Evolutionary conservation across 73 alveolate genomes (phyloP).

Genomic region (Loxodes magnus): DNA sequence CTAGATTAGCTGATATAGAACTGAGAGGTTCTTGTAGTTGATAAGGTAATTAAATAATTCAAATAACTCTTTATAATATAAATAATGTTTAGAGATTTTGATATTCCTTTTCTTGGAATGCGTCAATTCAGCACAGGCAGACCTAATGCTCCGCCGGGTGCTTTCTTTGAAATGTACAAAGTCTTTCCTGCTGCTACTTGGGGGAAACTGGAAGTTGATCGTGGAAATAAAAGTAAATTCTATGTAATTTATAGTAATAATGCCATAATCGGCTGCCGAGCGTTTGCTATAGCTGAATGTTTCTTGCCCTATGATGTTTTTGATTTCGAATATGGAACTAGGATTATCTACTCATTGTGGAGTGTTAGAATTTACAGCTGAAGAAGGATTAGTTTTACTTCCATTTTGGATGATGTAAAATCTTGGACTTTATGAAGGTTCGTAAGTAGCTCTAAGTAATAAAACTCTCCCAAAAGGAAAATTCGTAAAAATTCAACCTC

Average conservation of each 20-base stretch:
- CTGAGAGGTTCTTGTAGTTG: no score
- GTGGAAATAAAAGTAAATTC: conserved; percentile 5
- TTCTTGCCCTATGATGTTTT: conserved; percentile 7
- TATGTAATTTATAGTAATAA: conserved; percentile 1
- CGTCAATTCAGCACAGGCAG: no score
- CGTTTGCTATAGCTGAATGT: neutral
- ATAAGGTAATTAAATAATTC: no score
- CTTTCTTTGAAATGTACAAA: conserved; percentile 5
- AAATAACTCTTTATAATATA: no score
- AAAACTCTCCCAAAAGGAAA: conserved; percentile 63
- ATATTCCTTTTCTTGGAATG: no score
- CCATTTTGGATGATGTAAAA: conserved; percentile 89
- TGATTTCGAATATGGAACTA: conserved; percentile 24
- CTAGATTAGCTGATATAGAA: no score
- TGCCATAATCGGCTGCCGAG: conserved; percentile 12
- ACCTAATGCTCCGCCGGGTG: conserved; percentile 2
- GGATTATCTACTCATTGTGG: conserved; percentile 78
- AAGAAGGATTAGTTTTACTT: conserved; percentile 78
- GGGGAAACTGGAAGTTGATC: conserved; percentile 8
- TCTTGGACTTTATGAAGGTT: conserved; percentile 64
- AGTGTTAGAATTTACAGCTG: conserved; percentile 88
- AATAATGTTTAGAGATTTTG: no score
- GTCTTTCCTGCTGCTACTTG: conserved; percentile 9
- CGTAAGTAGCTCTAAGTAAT: conserved; percentile 57
- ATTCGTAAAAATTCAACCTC: conserved; percentile 81